Conservation (phyloP, 192 early-diverging fungal genomes). For the Kappamyces sp. region DNA sequence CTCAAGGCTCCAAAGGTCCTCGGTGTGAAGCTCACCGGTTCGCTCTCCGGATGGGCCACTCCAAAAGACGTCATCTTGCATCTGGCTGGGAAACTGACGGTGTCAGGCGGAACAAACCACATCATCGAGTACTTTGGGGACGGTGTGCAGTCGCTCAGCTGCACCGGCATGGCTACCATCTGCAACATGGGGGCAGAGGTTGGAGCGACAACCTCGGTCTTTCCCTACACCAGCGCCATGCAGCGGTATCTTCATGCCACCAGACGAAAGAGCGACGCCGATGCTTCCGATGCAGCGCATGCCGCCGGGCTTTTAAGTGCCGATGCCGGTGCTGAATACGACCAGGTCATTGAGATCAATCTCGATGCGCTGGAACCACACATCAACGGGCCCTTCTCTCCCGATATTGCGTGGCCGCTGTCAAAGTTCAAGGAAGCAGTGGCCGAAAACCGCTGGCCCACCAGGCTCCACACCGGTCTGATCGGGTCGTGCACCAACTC, state of each 20-base stretch:
- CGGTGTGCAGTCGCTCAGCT: constrained; percentile 88
- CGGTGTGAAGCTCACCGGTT: constrained; percentile 85
- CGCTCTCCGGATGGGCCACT: constrained; percentile 85
- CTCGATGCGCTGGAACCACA: constrained; percentile 89
- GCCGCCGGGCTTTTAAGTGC: constrained; percentile 55
- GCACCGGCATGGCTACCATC: constrained; percentile 98
- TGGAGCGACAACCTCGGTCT: constrained; percentile 94
- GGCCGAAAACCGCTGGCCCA: constrained; percentile 80
- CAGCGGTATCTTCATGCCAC: constrained; percentile 85
- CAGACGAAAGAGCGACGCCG: constrained; percentile 70
- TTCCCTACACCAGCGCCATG: constrained; percentile 94
- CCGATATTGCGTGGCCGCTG: constrained; percentile 88
- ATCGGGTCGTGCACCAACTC: constrained; percentile 99
- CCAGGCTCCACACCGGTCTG: constrained; percentile 81
- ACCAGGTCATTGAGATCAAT: constrained; percentile 92
- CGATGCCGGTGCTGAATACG: constrained; percentile 66
- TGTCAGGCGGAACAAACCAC: constrained; percentile 92
- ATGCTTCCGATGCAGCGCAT: constrained; percentile 52
- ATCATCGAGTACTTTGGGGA: constrained; percentile 98
- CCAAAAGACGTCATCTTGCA: constrained; percentile 95
- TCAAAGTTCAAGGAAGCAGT: constrained; percentile 87
- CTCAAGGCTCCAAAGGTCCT: constrained; percentile 96
- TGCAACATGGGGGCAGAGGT: constrained; percentile 99
- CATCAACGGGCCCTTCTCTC: constrained; percentile 91
- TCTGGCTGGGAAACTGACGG: constrained; percentile 90